Conservation (phyloP, 345 rosid genomes). For the Limnanthes douglasii region DNA sequence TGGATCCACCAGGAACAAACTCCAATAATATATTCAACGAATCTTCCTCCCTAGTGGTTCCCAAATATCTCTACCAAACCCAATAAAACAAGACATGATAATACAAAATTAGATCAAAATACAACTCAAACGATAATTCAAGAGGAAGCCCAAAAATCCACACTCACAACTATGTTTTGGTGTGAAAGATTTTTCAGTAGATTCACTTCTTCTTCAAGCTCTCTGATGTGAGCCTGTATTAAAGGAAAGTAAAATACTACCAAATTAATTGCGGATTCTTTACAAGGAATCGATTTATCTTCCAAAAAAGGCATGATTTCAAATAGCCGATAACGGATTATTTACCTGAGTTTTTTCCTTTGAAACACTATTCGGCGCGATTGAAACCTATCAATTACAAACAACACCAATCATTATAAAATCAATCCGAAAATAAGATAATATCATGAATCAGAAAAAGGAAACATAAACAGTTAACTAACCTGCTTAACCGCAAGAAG, state of each 20-base stretch:
- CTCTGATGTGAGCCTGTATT: conserved; percentile 53
- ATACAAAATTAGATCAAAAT: conserved; percentile 1
- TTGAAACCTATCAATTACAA: conserved; percentile 39
- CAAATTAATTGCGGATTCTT: too few species aligned
- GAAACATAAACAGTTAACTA: background rate
- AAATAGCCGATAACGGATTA: too few species aligned
- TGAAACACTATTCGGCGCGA: conserved; percentile 45
- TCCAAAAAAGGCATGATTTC: too few species aligned
- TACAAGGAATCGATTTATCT: too few species aligned
- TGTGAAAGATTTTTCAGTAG: conserved; percentile 76
- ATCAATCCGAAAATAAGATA: background rate
- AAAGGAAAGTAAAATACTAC: too few species aligned
- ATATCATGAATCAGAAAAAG: background rate
- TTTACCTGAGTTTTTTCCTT: conserved; percentile 68
- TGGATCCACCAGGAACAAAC: conserved; percentile 83
- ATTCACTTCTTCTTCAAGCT: conserved; percentile 84
- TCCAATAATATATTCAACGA: conserved; percentile 61
- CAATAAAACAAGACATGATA: background rate
- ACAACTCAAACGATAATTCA: background rate
- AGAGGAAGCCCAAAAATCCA: background rate
- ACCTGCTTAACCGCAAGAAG: conserved; percentile 67
- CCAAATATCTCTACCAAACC: conserved; percentile 52
- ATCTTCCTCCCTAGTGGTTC: conserved; percentile 63
- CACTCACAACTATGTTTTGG: conserved; percentile 73
- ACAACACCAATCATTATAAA: too few species aligned